Evolutionary conservation across 805 yeast species (phyloP), one percentile per base, ranked within the genome.

Genomic region (Wickerhamiella azyma): DNA sequence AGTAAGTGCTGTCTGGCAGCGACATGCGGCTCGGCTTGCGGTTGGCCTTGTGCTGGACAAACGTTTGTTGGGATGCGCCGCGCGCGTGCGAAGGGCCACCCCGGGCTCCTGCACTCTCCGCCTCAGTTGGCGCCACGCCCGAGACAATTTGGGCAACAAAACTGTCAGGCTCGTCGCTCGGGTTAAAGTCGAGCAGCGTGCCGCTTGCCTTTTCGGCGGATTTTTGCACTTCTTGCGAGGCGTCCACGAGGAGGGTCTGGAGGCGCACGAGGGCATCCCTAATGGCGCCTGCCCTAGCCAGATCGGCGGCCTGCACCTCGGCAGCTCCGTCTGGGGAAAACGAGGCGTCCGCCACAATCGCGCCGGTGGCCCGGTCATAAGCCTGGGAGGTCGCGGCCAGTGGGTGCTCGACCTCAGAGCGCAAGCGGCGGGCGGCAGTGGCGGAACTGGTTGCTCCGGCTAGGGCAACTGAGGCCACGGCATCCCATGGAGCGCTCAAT

Each of bases 201-300:
- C 79, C 79, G 58, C 82, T 67, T 6, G 83, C 76, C 39, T 64
- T 64, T 63, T 86, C 95, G 58, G 77, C 74, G 21, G 68, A 64
- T 33, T 63, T 61, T 11, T 71, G 66, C 33, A 67, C 64, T 30
- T 60, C 60, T 51, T 68, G 70, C 26, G 76, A 57, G 40, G 67
- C 66, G 56, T 80, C 85, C 39, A 72, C 69, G 47, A 71, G 66
- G 37, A 77, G 72, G 13, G 85, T 75, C 59, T 77, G 75, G 57
- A 76, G 79, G 56, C 77, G 77, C 42, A 79, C 67, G 47, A 88
- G 68, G 46, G 79, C 71, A 45, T 77, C 78, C 58, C 84, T 79
- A 50, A 85, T 66, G 48, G 76, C 70, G 49, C 64, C 68, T 61
- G 75, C 69, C 64, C 84, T 76, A 61, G 66, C 66, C 56, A 43